phyloP scores from a whole-genome alignment of 1,139 yeast species.

The Yamadazyma dendronema region DNA sequence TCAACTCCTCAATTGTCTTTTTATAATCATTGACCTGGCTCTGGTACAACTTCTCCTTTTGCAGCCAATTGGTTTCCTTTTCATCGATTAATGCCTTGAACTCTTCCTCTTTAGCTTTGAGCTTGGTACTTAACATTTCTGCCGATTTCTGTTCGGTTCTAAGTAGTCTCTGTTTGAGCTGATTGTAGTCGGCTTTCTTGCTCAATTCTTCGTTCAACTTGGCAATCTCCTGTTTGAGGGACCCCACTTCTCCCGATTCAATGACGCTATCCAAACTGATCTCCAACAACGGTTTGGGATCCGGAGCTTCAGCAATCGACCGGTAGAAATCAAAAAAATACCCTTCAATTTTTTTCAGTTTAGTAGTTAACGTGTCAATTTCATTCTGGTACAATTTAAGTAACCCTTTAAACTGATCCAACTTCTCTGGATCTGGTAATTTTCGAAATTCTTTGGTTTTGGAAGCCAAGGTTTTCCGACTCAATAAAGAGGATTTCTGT shows the following conservation, averaged over 20 bases:
- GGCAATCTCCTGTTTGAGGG: constrained; percentile 53
- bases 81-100: constrained; percentile 58
- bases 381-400: constrained; percentile 85
- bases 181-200: constrained; percentile 75
- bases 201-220: constrained; percentile 60
- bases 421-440: constrained; percentile 61
- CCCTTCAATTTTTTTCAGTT: constrained; percentile 72
- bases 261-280: constrained; percentile 68
- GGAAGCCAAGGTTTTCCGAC: constrained; percentile 74
- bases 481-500: constrained; percentile 63
- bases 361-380: constrained; percentile 76
- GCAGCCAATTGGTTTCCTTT: constrained; percentile 59
- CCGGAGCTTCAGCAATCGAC: constrained; percentile 84
- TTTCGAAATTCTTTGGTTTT: constrained; percentile 83
- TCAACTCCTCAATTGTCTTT: constrained; percentile 51
- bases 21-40: constrained; percentile 47
- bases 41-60: constrained; percentile 45
- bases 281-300: constrained; percentile 81
- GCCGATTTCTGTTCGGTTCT: constrained; percentile 60
- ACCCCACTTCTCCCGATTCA: constrained; percentile 53
- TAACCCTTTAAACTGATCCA: constrained; percentile 61
- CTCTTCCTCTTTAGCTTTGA: constrained; percentile 63
- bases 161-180: constrained; percentile 58
- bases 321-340: constrained; percentile 74
- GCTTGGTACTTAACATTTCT: constrained; percentile 44